Base-by-base conservation (phyloP, 1,284 basidiomycete genomes). In the Vanrija sp. region DNA sequence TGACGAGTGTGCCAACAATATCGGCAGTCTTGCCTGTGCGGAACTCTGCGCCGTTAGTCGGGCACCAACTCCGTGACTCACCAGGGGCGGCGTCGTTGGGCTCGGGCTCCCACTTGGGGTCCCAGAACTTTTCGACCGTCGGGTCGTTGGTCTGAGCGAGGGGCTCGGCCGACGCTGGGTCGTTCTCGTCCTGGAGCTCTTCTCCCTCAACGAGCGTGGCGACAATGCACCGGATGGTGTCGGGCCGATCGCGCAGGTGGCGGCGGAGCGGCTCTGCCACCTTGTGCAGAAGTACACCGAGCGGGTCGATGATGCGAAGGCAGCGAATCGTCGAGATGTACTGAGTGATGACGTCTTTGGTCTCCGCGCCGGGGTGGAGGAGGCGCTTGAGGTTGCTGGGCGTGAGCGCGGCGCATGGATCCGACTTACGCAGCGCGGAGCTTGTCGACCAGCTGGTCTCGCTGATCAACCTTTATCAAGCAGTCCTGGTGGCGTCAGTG, bases 241-340 rank as follows among this genome's bases (percentile, higher is more conserved):
- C 92, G 6, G 88, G 84, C 3, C 93, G 84, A 50, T 88, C 64
- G 9, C 90, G 80, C 14, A 96, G 82, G 73, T 96, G 95, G 27
- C 83, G 80, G 41, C 92, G 81, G 41, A 96, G 92, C 0, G 91
- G 91, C 68, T 91, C 87, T 0, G 92, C 90, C 0, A 95, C 88
- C 65, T 92, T 88, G 78, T 87, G 90, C 4, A 98, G 78, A 3
- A 98, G 79, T 0, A 98, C 93, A 0, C 94, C 94, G 0, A 86
- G 86, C 1, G 93, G 89, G 71, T 98, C 95, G 24, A 98, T 79
- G 43, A 94, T 84, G 1, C 94, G 85, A 15, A 98, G 77, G 65
- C 89, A 92, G 59, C 88, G 86, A 66, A 99, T 97, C 2, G 91
- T 93, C 2, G 87, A 85, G n/a, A 98, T 89, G 72, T 98, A 98